phyloP scores from a whole-genome alignment of 306 rosid species.

The Sophora flavescens region DNA sequence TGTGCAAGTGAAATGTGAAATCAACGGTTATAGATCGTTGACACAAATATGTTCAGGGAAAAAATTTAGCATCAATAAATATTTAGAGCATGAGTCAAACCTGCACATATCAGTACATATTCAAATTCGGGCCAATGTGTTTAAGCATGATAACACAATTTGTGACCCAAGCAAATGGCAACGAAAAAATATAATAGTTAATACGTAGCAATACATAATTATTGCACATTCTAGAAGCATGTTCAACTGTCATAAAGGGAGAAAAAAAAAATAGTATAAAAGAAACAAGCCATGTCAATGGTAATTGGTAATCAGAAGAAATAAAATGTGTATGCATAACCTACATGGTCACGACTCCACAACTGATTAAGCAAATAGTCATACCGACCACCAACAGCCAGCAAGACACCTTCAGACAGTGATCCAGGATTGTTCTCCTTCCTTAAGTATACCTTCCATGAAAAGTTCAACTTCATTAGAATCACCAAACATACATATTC shows the following conservation, averaged over 20 bases:
- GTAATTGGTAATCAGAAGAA: slow-evolving; percentile 25
- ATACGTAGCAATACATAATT: slow-evolving; percentile 29
- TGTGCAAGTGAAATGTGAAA: slow-evolving; percentile 20
- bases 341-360: slow-evolving; percentile 75
- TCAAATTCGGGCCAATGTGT: slow-evolving; percentile 34
- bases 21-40: slow-evolving; percentile 11
- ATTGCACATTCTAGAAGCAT: slow-evolving; percentile 35
- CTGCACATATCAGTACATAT: slow-evolving; percentile 28
- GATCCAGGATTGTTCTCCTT: slow-evolving; percentile 81
- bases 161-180: slow-evolving; percentile 36
- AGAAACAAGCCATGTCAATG: slow-evolving; percentile 27
- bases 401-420: slow-evolving; percentile 75
- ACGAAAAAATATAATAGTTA: neutral
- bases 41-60: neutral
- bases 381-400: slow-evolving; percentile 93
- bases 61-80: slow-evolving; percentile 23
- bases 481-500: slow-evolving; percentile 31
- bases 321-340: slow-evolving; percentile 46
- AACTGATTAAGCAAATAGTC: slow-evolving; percentile 80
- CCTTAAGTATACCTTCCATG: slow-evolving; percentile 79
- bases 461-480: slow-evolving; percentile 47
- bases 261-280: slow-evolving; percentile 34
- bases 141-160: slow-evolving; percentile 36
- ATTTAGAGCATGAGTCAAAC: slow-evolving; percentile 24
- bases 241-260: slow-evolving; percentile 4